Evolutionary conservation across 202 grass and related monocot species (phyloP), one percentile per base, ranked within the genome.

Genomic region (Elaeis oleifera): DNA sequence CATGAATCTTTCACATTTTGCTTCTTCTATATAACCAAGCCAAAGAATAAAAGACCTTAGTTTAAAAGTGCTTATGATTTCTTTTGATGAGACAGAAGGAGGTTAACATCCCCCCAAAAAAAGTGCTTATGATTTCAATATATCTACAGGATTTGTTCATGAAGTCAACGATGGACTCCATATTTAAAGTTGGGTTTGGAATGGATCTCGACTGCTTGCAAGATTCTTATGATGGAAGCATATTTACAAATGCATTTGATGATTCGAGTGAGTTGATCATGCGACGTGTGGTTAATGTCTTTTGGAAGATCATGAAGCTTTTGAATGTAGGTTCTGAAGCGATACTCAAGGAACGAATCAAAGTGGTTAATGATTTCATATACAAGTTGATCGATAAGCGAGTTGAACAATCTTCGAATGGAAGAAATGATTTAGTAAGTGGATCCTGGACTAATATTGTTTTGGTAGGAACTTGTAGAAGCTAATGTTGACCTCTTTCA

Each of bases 151-250:
- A 22, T 3, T 64, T 88, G 17, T 61, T 81, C 18, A 59, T 79
- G 71, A 74, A 67, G 51, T 81, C 80, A 0, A 84, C 88, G 11
- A 87, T 92, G 80, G 88, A 88, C 51, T 87, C 88, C 32, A 87
- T 87, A 56, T 84, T 81, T 56, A 73, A 66, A 39, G 70, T 88
- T 31, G 73, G 59, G 3, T 91, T 91, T 53, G 83, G 83, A 4
- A 17, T 59, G 3, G 80, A 92, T 31, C 53, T 92, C 28, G 70
- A 81, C 69, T 74, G 69, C 18, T n/a, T 92, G 25, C 52, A 49
- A 6, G 66, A 69, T 23, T 63, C 63, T 0, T 22, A 58, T 5
- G 74, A 70, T 6, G 88, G 88, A 16, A 57, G 27, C 49, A 59
- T 54, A 49, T 92, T 92, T 50, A 70, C 88, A 17, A 71, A 76